Base-by-base conservation (phyloP, 2,329 filamentous ascomycete genomes). In the Aureobasidium uvarum region DNA sequence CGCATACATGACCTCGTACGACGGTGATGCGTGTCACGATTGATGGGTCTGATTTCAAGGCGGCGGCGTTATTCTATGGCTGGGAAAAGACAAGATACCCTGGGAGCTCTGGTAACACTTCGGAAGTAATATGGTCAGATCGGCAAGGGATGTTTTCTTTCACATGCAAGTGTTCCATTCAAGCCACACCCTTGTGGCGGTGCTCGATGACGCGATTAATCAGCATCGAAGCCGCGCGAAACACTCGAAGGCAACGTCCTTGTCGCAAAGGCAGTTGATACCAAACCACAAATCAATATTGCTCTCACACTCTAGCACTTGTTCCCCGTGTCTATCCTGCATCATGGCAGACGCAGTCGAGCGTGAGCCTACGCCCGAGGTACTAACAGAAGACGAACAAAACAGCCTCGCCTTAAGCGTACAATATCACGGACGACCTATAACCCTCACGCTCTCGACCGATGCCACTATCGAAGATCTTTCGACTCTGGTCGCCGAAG, bases 401-500 rank as follows among this genome's bases (percentile, higher is more conserved):
- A 55, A 68, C 20, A 62, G 69, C 43, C 71, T 82, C 66, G 71
- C 73, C 41, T 72, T 87, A 45, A 83, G 79, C 18, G 73, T 88
- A 66, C 80, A 81, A 67, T 81, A 87, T 70, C 84, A 86, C 72
- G 81, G 81, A 71, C 80, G 80, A 58, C 75, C 79, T 1, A 76
- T 85, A 68, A 74, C 76, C 20, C 72, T 86, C 51, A 74, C 76
- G 13, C 79, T 86, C 52, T 71, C 82, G 18, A 60, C 77, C 41
- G 64, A 69, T 67, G 81, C 84, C 65, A 87, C 84, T 1, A 77
- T 87, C 38, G 72, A 76, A 54, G 78, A 89, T 70, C 83, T 91
- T 43, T 87, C 86, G 51, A 74, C 81, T 58, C 79, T 82, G 67
- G 85, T 91, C 69, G 79, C 84, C 65, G 74, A 77, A 50, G 74